Percentiles rank a stretch among this genome's conserved stretches.
phyloP scores from a whole-genome alignment of 2,329 filamentous ascomycete species.

The Pezicula rhizophila region DNA sequence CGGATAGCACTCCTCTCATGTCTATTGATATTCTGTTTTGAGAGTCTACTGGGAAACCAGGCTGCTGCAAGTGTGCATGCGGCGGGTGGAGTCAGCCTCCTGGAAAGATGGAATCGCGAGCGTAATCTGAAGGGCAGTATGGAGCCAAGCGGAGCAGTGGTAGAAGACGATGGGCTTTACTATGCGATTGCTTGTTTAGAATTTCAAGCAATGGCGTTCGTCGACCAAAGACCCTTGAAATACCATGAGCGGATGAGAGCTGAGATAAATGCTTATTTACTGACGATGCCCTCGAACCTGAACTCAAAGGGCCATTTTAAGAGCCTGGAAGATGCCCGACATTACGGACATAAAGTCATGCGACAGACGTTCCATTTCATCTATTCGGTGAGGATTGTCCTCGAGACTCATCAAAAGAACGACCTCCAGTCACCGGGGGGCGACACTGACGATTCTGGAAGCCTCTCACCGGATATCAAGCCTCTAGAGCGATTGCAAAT shows the following conservation, averaged over 20 bases:
- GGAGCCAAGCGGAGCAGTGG: background rate
- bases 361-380: slow-evolving; percentile 9
- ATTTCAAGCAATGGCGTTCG: background rate
- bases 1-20: slow-evolving; percentile 6
- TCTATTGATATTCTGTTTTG: slow-evolving; percentile 8
- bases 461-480: background rate
- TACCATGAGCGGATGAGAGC: background rate
- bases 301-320: background rate
- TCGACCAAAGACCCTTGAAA: background rate
- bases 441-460: background rate
- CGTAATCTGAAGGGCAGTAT: background rate
- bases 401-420: background rate
- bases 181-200: background rate
- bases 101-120: background rate
- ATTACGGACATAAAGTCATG: slow-evolving; percentile 7
- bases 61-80: slow-evolving; percentile 6
- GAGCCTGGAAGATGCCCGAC: slow-evolving; percentile 2
- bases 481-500: background rate
- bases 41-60: slow-evolving; percentile 7
- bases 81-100: slow-evolving; percentile 1
- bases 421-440: background rate
- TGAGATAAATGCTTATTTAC: background rate
- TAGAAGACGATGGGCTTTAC: background rate
- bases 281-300: background rate
- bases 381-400: background rate